Base-by-base conservation (phyloP, 176 grass and related monocot genomes). In the Miscanthus lutarioriparius region DNA sequence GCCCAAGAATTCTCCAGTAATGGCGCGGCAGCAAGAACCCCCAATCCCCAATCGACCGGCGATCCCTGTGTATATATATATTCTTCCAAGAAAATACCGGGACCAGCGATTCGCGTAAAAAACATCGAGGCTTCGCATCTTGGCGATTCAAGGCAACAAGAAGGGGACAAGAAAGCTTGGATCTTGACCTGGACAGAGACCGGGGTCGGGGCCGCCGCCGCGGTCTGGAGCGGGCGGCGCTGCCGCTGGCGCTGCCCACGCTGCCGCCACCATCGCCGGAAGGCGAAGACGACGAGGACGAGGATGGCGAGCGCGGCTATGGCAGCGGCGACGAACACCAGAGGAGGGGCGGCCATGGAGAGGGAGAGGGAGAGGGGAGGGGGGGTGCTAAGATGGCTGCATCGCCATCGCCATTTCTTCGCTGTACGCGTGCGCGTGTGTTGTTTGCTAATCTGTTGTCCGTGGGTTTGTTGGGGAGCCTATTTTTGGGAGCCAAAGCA, bases 221-320 rank as follows among this genome's bases (percentile, higher is more conserved):
- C 37, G 48, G 62, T 58, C 78, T 41, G 45, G 43, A 65, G 13
- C 44, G 45, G 17, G 44, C 37, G 78, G 47, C 66, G 53, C 67
- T 19, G 68, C 33, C 30, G 77, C 37, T 41, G 65, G 11, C 64
- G 30, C 28, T 10, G 67, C 30, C n/a, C 19, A 36, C 65, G 70
- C 32, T n/a, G 33, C 25, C 44, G 45, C 79, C 78, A 63, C 66
- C 90, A 91, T 64, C 73, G 90, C 38, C 78, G 86, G 58, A 87
- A 82, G 82, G 79, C 79, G 73, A 82, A 75, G 74, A 88, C 38
- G 79, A 62, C 79, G 38, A 91, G 44, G 79, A 82, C 44, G 61
- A 88, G 82, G 67, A 88, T 7, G 61, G 75, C 38, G 27, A 84
- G 27, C 33, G 66, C 78, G 40, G 78, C 81, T 74, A 87, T 70